Evolutionary conservation across 305 asterid species (phyloP).

Genomic region (Fraxinus latifolia): DNA sequence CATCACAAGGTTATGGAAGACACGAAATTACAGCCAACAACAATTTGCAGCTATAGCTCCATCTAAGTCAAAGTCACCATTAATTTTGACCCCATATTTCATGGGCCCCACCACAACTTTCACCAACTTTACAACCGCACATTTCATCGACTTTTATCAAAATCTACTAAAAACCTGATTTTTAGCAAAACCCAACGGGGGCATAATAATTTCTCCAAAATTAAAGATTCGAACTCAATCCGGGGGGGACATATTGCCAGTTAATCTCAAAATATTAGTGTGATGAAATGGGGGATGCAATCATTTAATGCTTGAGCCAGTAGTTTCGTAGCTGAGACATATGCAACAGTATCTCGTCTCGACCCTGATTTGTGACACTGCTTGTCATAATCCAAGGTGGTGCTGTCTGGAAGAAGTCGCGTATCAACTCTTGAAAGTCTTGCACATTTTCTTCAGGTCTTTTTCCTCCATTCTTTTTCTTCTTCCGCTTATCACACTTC

Average conservation of each 20-base stretch:
- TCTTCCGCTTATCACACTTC: constrained; percentile 91
- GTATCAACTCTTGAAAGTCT: constrained; percentile 63
- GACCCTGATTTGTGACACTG: constrained; percentile 88
- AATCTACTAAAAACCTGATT: background rate
- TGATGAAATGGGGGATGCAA: background rate
- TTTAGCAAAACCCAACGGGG: too few species aligned
- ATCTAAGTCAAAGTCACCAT: too few species aligned
- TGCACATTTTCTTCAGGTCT: constrained; percentile 79
- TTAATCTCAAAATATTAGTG: background rate
- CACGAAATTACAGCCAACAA: background rate
- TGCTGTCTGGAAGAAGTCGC: constrained; percentile 59
- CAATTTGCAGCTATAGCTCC: too few species aligned
- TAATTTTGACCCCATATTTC: too few species aligned
- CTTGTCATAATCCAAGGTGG: constrained; percentile 99
- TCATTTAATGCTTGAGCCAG: constrained; percentile 80
- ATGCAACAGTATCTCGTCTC: constrained; percentile 89
- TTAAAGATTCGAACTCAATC: background rate
- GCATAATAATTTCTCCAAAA: background rate
- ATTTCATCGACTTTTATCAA: too few species aligned
- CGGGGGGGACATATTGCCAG: background rate
- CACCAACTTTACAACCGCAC: background rate
- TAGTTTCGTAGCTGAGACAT: constrained; percentile 92
- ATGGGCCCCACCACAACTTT: background rate
- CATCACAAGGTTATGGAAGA: constrained; percentile 1
- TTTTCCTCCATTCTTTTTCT: constrained; percentile 90